Evolutionary conservation across 179 eudicot genomes (phyloP).

Genomic region (Silene noctiflora): DNA sequence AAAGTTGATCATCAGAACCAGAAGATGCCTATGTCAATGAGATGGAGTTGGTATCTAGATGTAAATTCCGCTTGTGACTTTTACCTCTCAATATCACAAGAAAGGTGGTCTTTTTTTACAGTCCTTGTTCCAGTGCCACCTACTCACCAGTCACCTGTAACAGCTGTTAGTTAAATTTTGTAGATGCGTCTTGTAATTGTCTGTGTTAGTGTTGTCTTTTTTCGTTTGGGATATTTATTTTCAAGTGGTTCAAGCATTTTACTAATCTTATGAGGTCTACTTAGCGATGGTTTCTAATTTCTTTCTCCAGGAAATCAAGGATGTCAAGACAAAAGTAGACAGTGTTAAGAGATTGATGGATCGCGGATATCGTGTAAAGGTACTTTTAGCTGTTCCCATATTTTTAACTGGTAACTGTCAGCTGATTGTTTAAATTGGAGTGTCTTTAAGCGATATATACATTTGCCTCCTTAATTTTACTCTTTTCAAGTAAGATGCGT

Average conservation of each 20-base stretch:
- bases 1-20: too few species aligned
- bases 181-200: background rate
- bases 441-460: background rate
- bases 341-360: slow-evolving; percentile 59
- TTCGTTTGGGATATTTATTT: slow-evolving; percentile 8
- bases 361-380: slow-evolving; percentile 86
- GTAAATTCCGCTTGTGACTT: background rate
- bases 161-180: slow-evolving; percentile 7
- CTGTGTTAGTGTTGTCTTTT: background rate
- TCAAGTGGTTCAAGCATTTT: background rate
- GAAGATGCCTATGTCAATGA: too few species aligned
- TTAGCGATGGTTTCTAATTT: slow-evolving; percentile 11
- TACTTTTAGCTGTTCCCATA: slow-evolving; percentile 17
- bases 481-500: slow-evolving; percentile 6
- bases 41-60: background rate
- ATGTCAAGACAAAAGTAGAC: slow-evolving; percentile 75
- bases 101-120: background rate
- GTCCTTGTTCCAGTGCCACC: background rate
- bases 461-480: background rate
- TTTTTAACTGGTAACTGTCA: background rate
- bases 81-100: background rate
- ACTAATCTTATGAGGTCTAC: slow-evolving; percentile 9
- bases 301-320: slow-evolving; percentile 58
- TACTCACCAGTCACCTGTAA: background rate
- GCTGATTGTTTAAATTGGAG: slow-evolving; percentile 1